Base-by-base conservation (phyloP, 176 grass and related monocot genomes). In the Carex parvula region DNA sequence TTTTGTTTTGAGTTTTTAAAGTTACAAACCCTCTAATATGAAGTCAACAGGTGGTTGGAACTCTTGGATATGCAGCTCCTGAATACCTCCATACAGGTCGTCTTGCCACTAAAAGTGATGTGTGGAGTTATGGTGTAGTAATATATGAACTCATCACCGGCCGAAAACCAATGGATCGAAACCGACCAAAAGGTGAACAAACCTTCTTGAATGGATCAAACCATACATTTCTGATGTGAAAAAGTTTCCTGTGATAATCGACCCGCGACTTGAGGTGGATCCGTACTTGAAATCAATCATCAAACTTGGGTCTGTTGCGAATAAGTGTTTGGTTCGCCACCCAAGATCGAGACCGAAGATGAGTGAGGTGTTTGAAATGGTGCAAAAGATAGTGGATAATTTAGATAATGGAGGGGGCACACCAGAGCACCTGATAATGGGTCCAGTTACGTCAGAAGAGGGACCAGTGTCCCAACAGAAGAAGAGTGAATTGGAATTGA, bases 31-130 rank as follows among this genome's bases (percentile, higher is more conserved):
- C 32, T 80, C 60, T 79, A 70, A 24, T 82, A 33, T 10, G 50
- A 81, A 85, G 71, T 61, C 26, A 81, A 90, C 89, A 98, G 92
- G 86, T 98, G 80, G 88, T 95, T 64, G 95, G 95, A 42, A 98
- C 95, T 70, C 89, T 93, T 64, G 95, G 95, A 64, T 98, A 98
- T 54, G 92, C 92, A 81, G 91, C 95, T 88, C 95, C 95, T 12
- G 95, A 98, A 84, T 98, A 98, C 62, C 91, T 98, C 84, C 92
- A 95, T 13, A 98, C 95, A 10, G 95, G 92, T 11, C 92, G 88
- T 8, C 88, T 98, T 59, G 94, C 91, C 71, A 88, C 87, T 53
- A 98, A 95, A 91, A 95, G 87, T 41, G 95, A 98, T 62, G 92
- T 98, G 57, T 98, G 92, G 91, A 95, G 91, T 80, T 98, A 93